phyloP scores from a whole-genome alignment of 805 yeast genomes.

The Kuraishia floccosa region DNA sequence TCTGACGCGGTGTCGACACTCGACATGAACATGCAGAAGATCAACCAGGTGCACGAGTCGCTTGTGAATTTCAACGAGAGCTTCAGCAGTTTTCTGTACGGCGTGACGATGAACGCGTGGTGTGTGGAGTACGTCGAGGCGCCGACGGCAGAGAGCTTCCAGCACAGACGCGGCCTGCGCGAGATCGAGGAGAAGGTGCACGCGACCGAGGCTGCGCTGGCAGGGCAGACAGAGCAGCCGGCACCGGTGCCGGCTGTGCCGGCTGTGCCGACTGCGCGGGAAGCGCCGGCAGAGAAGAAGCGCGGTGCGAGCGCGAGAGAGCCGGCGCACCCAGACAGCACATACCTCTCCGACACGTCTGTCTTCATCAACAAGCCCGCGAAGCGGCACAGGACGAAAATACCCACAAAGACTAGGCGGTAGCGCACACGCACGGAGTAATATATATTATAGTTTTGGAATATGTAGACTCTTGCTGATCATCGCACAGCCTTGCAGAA shows the following conservation, averaged over 20 bases:
- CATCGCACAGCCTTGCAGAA: constrained; percentile 81
- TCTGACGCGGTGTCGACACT: constrained; percentile 42
- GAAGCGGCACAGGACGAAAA: too few species aligned
- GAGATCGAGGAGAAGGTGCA: background rate
- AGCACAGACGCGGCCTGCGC: background rate
- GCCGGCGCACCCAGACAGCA: too few species aligned
- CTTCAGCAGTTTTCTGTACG: constrained; percentile 66
- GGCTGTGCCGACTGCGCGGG: too few species aligned
- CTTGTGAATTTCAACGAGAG: constrained; percentile 65
- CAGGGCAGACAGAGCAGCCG: background rate
- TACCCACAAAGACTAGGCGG: too few species aligned
- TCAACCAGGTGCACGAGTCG: constrained; percentile 50
- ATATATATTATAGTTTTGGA: constrained; percentile 73
- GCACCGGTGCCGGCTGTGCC: background rate
- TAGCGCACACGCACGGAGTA: too few species aligned
- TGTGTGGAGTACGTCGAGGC: constrained; percentile 56
- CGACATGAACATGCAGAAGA: constrained; percentile 43
- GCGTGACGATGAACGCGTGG: constrained; percentile 79
- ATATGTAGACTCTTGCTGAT: constrained; percentile 84
- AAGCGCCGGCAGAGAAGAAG: too few species aligned
- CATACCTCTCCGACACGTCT: too few species aligned
- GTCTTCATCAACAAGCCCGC: too few species aligned
- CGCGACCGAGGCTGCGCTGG: background rate
- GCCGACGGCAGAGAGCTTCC: constrained; percentile 5
- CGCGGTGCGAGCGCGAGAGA: too few species aligned